phyloP scores from a whole-genome alignment of 2,329 filamentous ascomycete species.

The Ophiostoma australiae region DNA sequence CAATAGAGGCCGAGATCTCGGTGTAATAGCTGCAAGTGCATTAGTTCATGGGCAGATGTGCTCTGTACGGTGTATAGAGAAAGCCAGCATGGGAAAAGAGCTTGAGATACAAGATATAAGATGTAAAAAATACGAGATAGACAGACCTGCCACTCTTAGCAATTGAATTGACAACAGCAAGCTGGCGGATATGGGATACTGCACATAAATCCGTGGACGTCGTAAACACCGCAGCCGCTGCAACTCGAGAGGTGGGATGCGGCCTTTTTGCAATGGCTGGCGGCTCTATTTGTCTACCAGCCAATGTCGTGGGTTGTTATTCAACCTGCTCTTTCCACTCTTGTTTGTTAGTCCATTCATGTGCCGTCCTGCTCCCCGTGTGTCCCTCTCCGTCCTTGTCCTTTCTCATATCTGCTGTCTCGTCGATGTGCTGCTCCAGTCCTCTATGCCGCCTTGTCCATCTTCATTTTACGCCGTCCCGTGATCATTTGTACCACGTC shows the following conservation, averaged over 20 bases:
- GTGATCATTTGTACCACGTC: not conserved
- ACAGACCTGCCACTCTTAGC: not conserved
- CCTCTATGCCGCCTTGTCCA: not conserved
- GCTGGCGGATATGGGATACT: not conserved
- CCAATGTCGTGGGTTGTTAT: slow-evolving; percentile 3
- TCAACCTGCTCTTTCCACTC: not conserved
- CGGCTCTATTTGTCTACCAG: not conserved
- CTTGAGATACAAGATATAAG: not conserved
- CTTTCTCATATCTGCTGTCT: not conserved
- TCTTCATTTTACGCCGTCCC: not conserved
- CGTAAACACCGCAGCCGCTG: not conserved
- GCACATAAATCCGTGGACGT: too few relatives aligned
- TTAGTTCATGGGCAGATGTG: not conserved
- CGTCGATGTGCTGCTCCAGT: not conserved
- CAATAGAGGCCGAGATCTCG: slow-evolving; percentile 15
- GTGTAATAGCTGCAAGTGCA: slow-evolving; percentile 8
- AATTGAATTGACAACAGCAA: not conserved
- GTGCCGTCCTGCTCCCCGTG: not conserved
- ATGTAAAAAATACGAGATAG: not conserved
- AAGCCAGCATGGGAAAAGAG: not conserved
- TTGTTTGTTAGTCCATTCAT: not conserved
- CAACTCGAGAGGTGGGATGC: slow-evolving; percentile 4
- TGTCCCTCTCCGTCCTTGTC: not conserved
- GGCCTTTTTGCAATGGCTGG: slow-evolving; percentile 8
- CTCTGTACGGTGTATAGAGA: not conserved